Base-by-base conservation (phyloP, 164 flowering plant genomes). In the Magnolia changhungtana region DNA sequence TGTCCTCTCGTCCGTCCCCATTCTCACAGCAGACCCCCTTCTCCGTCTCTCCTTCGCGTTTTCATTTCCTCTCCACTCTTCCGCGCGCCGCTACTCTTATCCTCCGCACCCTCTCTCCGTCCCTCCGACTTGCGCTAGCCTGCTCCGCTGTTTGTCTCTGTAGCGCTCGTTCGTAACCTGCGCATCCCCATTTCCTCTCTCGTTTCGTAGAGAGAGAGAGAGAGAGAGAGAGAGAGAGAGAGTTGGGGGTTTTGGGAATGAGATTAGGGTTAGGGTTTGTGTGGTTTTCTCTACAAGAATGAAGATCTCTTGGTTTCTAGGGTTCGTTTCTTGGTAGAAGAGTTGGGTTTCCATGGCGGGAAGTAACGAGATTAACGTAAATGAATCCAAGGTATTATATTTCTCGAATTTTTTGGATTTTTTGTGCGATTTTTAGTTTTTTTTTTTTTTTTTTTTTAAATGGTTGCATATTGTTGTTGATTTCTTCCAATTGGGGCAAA, bases 351-450 rank as follows among this genome's bases (percentile, higher is more conserved):
- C 69, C 78, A 90, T 89, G 92, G 91, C 89, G 65, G 86, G 90
- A 50, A 83, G 83, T 71, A 84, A 86, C 75, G 85, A 86, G 82
- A 78, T 90, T 70, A 89, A 83, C 77, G 84, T 84, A 75, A 88
- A 71, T 82, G 95, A 91, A 67, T 82, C 89, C 73, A 86, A 82
- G 95, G 95, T 91, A 81, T 3, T 52, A 11, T 14, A 18, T 49
- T 49, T 19, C 24, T 45, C 8, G 21, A 11, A 7, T 18, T 55
- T 37, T 37, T 37, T 55, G 18, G 45, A 13, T 7, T n/a, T 70
- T 50, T n/a, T 70, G 24, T 1, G 10, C 18, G 5, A 10, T n/a
- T 8, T 45, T 50, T 50, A 8, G 52, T 1, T 45, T 50, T 19
- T n/a, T 70, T 9, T 70, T 7, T 49, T 49, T 3, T 1, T 3